Percentiles rank a stretch among this genome's conserved stretches.
Evolutionary conservation across 257 asterid species (phyloP).

Genomic region (Plantago major): DNA sequence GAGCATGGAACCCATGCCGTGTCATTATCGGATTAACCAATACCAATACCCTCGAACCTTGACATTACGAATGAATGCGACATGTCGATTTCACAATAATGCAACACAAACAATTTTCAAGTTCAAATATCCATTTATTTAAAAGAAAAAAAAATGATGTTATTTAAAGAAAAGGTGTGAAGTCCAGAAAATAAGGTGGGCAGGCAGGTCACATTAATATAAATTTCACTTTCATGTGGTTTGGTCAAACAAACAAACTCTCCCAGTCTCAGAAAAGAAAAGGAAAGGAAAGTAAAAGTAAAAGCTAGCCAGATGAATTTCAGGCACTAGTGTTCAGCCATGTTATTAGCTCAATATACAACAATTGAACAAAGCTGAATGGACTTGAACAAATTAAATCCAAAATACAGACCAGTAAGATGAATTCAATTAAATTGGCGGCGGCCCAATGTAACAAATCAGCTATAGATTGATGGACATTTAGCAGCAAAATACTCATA

Average conservation of each 20-base stretch:
- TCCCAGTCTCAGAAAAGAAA: conserved; percentile 33
- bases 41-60: too few relatives aligned
- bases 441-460: conserved; percentile 72
- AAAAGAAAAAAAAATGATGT: too few relatives aligned
- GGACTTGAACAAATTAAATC: not conserved
- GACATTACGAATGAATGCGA: too few relatives aligned
- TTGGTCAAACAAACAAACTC: conserved; percentile 53
- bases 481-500: conserved; percentile 9
- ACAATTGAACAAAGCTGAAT: not conserved
- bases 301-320: conserved; percentile 48
- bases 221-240: conserved; percentile 25
- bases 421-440: conserved; percentile 54
- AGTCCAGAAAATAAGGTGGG: conserved; percentile 49
- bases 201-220: conserved; percentile 19
- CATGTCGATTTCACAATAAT: too few relatives aligned
- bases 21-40: too few relatives aligned
- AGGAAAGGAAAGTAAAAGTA: conserved; percentile 37
- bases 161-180: conserved; percentile 19
- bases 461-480: conserved; percentile 25
- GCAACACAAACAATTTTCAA: too few relatives aligned
- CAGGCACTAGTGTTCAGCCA: conserved; percentile 61
- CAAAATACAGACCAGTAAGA: conserved; percentile 5
- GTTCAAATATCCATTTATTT: too few relatives aligned
- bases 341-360: conserved; percentile 15
- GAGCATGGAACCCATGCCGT: too few relatives aligned